Percentiles rank a stretch among this genome's conserved stretches.
Conservation (phyloP, 352 stramenopile genomes). For the Phytophthora sp. region DNA sequence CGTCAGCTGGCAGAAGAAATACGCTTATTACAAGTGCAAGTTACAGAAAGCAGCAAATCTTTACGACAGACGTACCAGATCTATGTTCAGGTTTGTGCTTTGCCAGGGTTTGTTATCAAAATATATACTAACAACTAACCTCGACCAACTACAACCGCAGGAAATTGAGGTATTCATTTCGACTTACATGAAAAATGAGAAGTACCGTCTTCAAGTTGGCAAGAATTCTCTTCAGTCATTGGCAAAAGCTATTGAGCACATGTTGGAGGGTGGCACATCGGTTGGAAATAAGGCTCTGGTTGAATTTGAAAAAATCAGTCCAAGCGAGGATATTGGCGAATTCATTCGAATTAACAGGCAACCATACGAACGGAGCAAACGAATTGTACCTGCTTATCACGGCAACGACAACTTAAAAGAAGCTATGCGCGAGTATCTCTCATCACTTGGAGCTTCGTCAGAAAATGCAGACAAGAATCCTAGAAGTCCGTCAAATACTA, state of each 20-base stretch:
- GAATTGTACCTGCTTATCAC: conserved; percentile 51
- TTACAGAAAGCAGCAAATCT: conserved; percentile 38
- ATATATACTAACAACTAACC: background rate
- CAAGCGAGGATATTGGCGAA: conserved; percentile 60
- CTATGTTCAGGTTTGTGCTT: conserved; percentile 62
- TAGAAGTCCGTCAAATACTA: conserved; percentile 3
- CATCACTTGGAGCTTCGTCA: conserved; percentile 14
- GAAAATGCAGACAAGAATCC: conserved; percentile 26
- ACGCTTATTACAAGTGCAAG: conserved; percentile 36
- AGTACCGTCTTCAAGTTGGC: conserved; percentile 80
- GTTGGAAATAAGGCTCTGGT: conserved; percentile 44
- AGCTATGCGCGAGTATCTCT: conserved; percentile 59
- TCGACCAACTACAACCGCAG: conserved; percentile 24
- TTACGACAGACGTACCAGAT: conserved; percentile 53
- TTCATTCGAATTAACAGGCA: conserved; percentile 66
- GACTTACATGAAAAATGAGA: conserved; percentile 87
- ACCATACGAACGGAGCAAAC: conserved; percentile 51
- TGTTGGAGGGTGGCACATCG: conserved; percentile 42
- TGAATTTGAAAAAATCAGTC: conserved; percentile 60
- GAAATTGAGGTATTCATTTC: conserved; percentile 81
- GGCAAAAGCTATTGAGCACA: conserved; percentile 72
- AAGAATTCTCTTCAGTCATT: conserved; percentile 81
- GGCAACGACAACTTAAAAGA: conserved; percentile 59
- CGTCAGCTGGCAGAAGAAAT: conserved; percentile 58
- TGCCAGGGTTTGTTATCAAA: background rate